These are phyloP conservation scores for Erodium moschatum DNA, from an alignment of 441 rosid genomes.

Conservation along the genomic window DNA sequence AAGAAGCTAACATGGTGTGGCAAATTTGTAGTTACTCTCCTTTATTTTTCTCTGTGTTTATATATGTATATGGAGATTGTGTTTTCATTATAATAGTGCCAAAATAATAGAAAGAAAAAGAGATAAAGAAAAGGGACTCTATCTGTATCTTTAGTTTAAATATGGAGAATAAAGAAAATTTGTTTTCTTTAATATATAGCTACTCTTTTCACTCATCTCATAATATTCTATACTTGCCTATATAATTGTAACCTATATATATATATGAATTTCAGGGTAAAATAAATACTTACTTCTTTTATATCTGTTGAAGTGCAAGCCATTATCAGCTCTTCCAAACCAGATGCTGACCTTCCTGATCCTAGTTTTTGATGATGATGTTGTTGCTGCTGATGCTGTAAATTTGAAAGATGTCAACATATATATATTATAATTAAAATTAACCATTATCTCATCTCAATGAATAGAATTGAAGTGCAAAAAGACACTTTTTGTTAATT, in stretches of 20 bases:
- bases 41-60: not conserved
- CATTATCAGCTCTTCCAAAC: slow-evolving; percentile 95
- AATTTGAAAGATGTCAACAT: slow-evolving; percentile 17
- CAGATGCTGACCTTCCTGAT: slow-evolving; percentile 73
- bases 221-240: not conserved
- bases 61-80: not conserved
- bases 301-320: slow-evolving; percentile 83
- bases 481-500: too few relatives aligned
- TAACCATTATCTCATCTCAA: too few relatives aligned
- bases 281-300: slow-evolving; percentile 76
- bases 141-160: slow-evolving; percentile 37
- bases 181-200: not conserved
- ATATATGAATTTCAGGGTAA: slow-evolving; percentile 58
- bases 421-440: too few relatives aligned
- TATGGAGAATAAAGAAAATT: slow-evolving; percentile 25
- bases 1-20: not conserved
- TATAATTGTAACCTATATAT: slow-evolving; percentile 5
- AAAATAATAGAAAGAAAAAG: slow-evolving; percentile 32
- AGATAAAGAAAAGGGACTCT: slow-evolving; percentile 32
- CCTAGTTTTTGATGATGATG: slow-evolving; percentile 78
- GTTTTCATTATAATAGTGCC: not conserved
- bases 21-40: not conserved
- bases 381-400: slow-evolving; percentile 32
- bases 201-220: not conserved
- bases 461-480: too few relatives aligned